Base-by-base conservation (phyloP, 164 flowering plant species). In the Magnolia officinalis region DNA sequence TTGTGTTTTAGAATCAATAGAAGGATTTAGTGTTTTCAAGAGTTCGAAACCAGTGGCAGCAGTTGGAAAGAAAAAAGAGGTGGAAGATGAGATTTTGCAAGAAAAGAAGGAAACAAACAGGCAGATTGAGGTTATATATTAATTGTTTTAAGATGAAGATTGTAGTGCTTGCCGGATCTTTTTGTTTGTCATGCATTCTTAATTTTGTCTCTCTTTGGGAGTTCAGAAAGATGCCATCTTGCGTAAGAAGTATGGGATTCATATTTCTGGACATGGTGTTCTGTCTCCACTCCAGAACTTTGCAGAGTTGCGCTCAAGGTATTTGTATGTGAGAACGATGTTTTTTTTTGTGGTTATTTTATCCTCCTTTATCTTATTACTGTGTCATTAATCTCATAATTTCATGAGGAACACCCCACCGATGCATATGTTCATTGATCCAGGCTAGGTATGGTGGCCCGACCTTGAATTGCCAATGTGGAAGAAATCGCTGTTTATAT, bases 211-310 rank as follows among this genome's bases (percentile, higher is more conserved):
- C 63, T 70, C 4, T 68, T 23, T 29, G 19, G 23, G 59, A 77
- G 61, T 75, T 78, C 65, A 95, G 99, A 79, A 86, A 67, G 96
- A 91, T 88, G 87, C 92, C 1, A 2, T 91, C 70, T 74, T 85
- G 26, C 85, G 98, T 71, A 96, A 92, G 87, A 84, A 85, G 84
- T 83, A 91, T 78, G 87, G 87, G 58, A 89, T 93, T 80, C 96
- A 93, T 83, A 81, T 90, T 19, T 83, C 90, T 75, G 97, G 97
- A 73, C 85, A 78, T 67, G 85, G 87, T 78, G 88, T 93, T 23
- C 92, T 98, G 8, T 85, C 96, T 1, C 99, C 97, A 37, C 91
- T 93, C 58, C 78, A 85, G 74, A 81, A 76, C 79, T 93, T 96
- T 78, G 79, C 77, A 5, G 96, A 93, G 68, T 81, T 93, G 71